These are phyloP conservation scores for Graphilbum fragrans DNA, from an alignment of 2,329 filamentous ascomycete species.

Conservation along the genomic window DNA sequence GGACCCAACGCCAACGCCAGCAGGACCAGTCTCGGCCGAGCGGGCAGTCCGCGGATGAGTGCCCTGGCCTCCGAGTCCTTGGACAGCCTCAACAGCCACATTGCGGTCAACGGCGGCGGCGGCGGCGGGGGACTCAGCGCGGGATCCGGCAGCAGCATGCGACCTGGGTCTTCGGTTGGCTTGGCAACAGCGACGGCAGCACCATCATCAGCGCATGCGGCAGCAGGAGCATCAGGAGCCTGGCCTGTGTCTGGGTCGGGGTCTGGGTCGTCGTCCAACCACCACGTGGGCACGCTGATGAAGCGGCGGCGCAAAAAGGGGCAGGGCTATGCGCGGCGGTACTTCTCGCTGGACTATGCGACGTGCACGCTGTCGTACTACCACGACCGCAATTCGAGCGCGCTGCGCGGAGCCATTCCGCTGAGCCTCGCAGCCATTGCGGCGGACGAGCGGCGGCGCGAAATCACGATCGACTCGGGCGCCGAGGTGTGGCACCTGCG, in stretches of 20 bases:
- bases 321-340: constrained; percentile 83
- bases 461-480: constrained; percentile 94
- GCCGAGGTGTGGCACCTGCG: constrained; percentile 94
- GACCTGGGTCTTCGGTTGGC: constrained; percentile 1
- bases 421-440: constrained; percentile 84
- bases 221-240: neutral
- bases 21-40: constrained; percentile 41
- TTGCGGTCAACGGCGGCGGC: constrained; percentile 14
- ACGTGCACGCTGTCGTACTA: constrained; percentile 95
- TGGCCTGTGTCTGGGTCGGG: constrained; percentile 8
- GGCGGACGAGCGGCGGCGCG: constrained; percentile 73
- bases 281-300: constrained; percentile 74
- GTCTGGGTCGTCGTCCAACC: constrained; percentile 28
- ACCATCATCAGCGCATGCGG: too few species aligned
- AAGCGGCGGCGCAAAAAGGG: constrained; percentile 90
- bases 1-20: constrained; percentile 26
- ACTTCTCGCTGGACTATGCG: constrained; percentile 92
- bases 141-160: neutral
- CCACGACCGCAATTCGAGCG: constrained; percentile 84
- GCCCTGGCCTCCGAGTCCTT: constrained; percentile 37
- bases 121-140: constrained; percentile 9
- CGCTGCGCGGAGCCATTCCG: constrained; percentile 82
- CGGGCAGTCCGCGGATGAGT: constrained; percentile 22
- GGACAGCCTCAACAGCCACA: constrained; percentile 48
- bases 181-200: neutral